phyloP scores from a whole-genome alignment of 768 basidiomycete species.

The Pleurotus eryngii region DNA sequence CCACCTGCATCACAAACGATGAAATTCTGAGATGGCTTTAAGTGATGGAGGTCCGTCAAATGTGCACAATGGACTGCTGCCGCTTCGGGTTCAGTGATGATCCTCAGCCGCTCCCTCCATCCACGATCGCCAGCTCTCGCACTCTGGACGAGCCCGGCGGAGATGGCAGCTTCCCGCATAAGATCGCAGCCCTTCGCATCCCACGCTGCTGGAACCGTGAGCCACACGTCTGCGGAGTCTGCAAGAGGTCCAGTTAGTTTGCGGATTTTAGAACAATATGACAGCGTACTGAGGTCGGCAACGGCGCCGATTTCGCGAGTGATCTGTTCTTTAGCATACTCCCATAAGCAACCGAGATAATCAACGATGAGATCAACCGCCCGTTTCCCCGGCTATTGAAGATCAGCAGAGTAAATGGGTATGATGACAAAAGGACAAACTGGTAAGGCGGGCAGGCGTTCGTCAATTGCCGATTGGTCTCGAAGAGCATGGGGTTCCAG shows the following conservation, averaged over 20 bases:
- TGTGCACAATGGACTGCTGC: constrained; percentile 90
- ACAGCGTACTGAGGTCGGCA: constrained; percentile 70
- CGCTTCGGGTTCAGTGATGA: constrained; percentile 83
- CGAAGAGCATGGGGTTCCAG: constrained; percentile 80
- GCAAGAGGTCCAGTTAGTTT: constrained; percentile 7
- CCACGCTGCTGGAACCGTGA: constrained; percentile 91
- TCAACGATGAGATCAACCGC: constrained; percentile 80
- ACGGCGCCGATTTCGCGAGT: constrained; percentile 85
- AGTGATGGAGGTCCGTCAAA: constrained; percentile 73
- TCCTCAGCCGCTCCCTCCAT: constrained; percentile 80
- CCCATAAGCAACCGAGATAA: constrained; percentile 81
- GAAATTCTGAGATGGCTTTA: constrained; percentile 80
- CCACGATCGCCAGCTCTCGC: constrained; percentile 63
- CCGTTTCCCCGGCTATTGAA: constrained; percentile 62
- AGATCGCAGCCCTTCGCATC: constrained; percentile 81
- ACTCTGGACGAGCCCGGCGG: constrained; percentile 75
- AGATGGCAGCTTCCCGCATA: constrained; percentile 83
- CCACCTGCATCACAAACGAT: constrained; percentile 92
- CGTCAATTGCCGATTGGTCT: constrained; percentile 67
- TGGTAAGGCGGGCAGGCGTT: constrained; percentile 74
- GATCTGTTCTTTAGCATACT: constrained; percentile 83
- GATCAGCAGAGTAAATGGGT: constrained; percentile 10
- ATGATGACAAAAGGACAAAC: constrained; percentile 39
- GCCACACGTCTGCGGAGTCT: constrained; percentile 83
- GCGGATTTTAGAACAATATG: not conserved